Evolutionary conservation across 352 stramenopile species (phyloP).

Genomic region (Phytophthora vignae): DNA sequence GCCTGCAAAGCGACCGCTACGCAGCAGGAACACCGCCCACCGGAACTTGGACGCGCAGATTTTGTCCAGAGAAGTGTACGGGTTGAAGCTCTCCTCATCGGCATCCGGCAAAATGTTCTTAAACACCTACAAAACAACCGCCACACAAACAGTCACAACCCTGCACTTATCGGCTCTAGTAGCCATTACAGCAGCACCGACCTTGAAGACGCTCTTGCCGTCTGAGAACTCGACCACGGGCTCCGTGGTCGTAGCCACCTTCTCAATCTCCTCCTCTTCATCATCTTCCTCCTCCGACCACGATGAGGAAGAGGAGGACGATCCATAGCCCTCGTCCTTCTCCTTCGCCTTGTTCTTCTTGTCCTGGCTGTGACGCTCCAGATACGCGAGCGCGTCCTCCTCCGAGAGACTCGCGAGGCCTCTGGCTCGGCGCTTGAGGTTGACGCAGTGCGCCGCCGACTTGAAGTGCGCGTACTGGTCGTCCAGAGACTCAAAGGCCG

Average conservation of each 20-base stretch:
- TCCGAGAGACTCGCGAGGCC: slow-evolving; percentile 54
- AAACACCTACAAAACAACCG: slow-evolving; percentile 50
- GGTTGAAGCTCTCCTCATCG: slow-evolving; percentile 67
- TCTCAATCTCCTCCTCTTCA: slow-evolving; percentile 37
- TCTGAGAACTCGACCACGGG: slow-evolving; percentile 86
- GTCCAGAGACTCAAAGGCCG: slow-evolving; percentile 74
- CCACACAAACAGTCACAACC: slow-evolving; percentile 7
- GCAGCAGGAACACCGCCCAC: slow-evolving; percentile 91
- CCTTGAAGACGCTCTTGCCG: slow-evolving; percentile 78
- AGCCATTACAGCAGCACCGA: slow-evolving; percentile 19
- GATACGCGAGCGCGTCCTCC: slow-evolving; percentile 43
- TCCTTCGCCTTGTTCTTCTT: slow-evolving; percentile 36
- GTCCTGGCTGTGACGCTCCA: slow-evolving; percentile 31
- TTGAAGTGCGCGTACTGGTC: slow-evolving; percentile 90
- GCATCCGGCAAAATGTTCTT: slow-evolving; percentile 69
- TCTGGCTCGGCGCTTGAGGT: slow-evolving; percentile 80
- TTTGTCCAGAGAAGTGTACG: slow-evolving; percentile 58
- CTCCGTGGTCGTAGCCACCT: slow-evolving; percentile 57
- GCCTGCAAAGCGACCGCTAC: slow-evolving; percentile 92
- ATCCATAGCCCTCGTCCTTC: slow-evolving; percentile 24
- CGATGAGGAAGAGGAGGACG: slow-evolving; percentile 53
- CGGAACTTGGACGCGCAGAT: slow-evolving; percentile 66
- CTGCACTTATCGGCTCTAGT: not conserved
- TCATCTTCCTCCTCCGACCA: slow-evolving; percentile 51
- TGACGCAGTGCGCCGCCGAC: slow-evolving; percentile 80